Conservation (phyloP, 306 rosid species). For the Inga leiocalycina region DNA sequence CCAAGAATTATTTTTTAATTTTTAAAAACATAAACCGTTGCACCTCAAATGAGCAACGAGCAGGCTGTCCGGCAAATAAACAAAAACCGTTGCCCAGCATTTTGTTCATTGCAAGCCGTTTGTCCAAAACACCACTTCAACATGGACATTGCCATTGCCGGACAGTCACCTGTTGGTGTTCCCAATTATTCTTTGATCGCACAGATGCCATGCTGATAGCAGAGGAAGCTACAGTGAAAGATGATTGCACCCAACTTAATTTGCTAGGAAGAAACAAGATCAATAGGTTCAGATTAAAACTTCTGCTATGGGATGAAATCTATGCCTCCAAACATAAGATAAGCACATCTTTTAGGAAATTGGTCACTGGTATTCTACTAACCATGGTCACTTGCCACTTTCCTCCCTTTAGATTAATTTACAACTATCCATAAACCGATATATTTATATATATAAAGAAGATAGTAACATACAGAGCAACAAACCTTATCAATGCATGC, state of each 20-base stretch:
- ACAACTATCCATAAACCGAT: background rate
- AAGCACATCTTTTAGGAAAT: background rate
- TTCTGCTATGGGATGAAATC: background rate
- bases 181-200: background rate
- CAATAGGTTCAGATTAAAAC: background rate
- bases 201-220: slow-evolving; percentile 11
- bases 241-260: background rate
- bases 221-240: background rate
- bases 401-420: background rate
- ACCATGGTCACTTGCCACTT: background rate
- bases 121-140: slow-evolving; percentile 10
- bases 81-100: no score
- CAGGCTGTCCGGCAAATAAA: no score
- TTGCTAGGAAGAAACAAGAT: slow-evolving; percentile 3
- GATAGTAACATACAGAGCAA: background rate
- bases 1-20: background rate
- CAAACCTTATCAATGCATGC: slow-evolving; percentile 44
- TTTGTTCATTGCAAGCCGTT: slow-evolving; percentile 6
- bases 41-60: slow-evolving; percentile 4
- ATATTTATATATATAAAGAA: background rate
- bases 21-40: background rate
- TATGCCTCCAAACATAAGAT: background rate
- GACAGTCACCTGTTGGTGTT: background rate
- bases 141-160: background rate
- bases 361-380: background rate